phyloP scores from a whole-genome alignment of 495 filamentous ascomycete species.

The Hypoxylon rickii region DNA sequence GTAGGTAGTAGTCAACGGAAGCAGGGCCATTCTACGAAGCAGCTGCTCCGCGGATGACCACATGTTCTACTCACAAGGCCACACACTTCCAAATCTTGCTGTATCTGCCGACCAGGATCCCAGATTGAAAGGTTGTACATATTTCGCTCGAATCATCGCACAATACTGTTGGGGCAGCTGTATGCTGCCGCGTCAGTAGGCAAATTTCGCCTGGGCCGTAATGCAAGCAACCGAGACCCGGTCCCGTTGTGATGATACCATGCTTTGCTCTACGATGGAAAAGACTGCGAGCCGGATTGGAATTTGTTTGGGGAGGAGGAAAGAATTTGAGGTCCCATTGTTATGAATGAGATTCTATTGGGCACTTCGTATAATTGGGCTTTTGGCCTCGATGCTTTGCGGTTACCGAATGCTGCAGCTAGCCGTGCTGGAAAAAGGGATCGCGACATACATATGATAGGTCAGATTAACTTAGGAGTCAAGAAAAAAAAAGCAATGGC shows the following conservation, averaged over 20 bases:
- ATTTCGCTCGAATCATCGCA: conserved; percentile 2
- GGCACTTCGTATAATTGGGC: no score
- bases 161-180: conserved; percentile 3
- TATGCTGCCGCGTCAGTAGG: conserved; percentile 9
- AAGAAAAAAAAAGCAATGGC: no score
- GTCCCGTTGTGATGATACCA: not conserved
- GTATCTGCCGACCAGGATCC: not conserved
- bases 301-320: no score
- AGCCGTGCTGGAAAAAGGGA: conserved; percentile 4
- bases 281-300: no score
- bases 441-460: conserved; percentile 19
- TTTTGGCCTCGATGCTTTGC: no score
- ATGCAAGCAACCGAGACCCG: conserved; percentile 21
- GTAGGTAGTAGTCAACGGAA: not conserved
- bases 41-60: no score
- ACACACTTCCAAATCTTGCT: no score
- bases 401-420: no score
- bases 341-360: no score
- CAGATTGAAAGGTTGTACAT: not conserved
- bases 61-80: not conserved
- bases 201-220: not conserved
- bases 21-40: no score
- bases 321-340: no score
- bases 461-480: conserved; percentile 2
- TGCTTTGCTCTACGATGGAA: not conserved